These are phyloP conservation scores for Lodderomyces oxycetoniae DNA, from an alignment of 1,139 yeast species.

Conservation along the genomic window DNA sequence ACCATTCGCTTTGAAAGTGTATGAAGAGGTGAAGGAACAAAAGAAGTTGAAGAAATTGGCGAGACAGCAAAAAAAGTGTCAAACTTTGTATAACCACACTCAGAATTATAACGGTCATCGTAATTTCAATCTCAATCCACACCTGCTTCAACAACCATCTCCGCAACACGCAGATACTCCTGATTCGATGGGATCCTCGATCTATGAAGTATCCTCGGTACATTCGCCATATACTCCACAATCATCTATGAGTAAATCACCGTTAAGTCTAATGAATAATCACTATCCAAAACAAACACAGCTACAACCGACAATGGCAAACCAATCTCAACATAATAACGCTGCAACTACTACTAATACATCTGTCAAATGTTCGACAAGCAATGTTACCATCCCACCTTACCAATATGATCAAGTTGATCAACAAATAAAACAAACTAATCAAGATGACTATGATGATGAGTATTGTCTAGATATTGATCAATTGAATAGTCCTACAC, in stretches of 20 bases:
- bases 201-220: conserved; percentile 9
- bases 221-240: conserved; percentile 14
- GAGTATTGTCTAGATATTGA: conserved; percentile 45
- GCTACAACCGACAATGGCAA: conserved; percentile 4
- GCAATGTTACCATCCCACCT: conserved; percentile 6
- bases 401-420: conserved; percentile 10
- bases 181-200: conserved; percentile 11
- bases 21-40: conserved; percentile 12
- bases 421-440: conserved; percentile 1
- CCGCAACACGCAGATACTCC: conserved; percentile 13
- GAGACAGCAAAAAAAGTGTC: conserved; percentile 3
- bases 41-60: conserved; percentile 5
- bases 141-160: background rate
- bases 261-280: conserved; percentile 8
- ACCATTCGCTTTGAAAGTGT: conserved; percentile 14
- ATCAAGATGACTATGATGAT: conserved; percentile 38
- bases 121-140: background rate
- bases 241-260: conserved; percentile 11
- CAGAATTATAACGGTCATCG: background rate
- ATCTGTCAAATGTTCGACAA: conserved; percentile 1
- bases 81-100: conserved; percentile 3
- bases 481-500: conserved; percentile 24
- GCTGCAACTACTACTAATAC: background rate
- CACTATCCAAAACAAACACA: conserved; percentile 3
- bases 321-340: conserved; percentile 1